Evolutionary conservation across 163 green algal genomes (phyloP), one percentile per base, ranked within the genome.

Genomic region (Trebouxia gelatinosa): DNA sequence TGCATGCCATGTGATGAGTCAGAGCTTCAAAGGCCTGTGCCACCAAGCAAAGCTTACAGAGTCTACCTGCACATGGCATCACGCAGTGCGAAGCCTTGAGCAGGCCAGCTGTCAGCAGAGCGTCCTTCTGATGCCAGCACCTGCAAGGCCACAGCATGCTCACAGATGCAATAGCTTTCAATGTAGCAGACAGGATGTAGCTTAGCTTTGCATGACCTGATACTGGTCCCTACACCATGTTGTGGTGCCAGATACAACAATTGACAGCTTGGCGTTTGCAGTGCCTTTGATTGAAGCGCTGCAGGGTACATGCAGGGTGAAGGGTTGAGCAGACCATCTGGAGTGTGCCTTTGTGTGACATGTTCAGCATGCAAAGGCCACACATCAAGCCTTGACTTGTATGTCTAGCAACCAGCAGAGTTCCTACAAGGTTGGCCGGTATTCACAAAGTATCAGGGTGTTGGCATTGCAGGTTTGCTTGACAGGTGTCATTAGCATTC

Each of bases 51-150:
- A n/a, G n/a, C n/a, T n/a, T n/a, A n/a, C n/a, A n/a, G n/a, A n/a
- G 9, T 13, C 21, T 35, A 72, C 40, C 68, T 59, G 68, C 68
- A 31, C 68, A 62, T 3, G 68, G 68, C 17, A 76, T 43, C 39
- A 76, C 46, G 17, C 1, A 5, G 28, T 76, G 68, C 32, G 38
- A 6, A 16, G 29, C 28, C 68, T 76, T 59, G 17, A 76, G 68
- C 68, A 76, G 19, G 43, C 68, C 68, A 46, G 40, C 68, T 28
- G 43, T 28, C 31, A 76, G 29, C 43, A 76, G 40, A 28, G 19
- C 19, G n/a, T 76, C 68, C 26, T 43, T 38, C 26, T 76, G 32
- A 61, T 76, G 39, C 68, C 68, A 76, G 28, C 29, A 76, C 68
- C 68, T 76, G 68, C 29, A 40, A 16, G 5, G 65, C 32, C 9